Conservation (phyloP, 2,329 filamentous ascomycete genomes). For the Pseudogymnoascus sp. region DNA sequence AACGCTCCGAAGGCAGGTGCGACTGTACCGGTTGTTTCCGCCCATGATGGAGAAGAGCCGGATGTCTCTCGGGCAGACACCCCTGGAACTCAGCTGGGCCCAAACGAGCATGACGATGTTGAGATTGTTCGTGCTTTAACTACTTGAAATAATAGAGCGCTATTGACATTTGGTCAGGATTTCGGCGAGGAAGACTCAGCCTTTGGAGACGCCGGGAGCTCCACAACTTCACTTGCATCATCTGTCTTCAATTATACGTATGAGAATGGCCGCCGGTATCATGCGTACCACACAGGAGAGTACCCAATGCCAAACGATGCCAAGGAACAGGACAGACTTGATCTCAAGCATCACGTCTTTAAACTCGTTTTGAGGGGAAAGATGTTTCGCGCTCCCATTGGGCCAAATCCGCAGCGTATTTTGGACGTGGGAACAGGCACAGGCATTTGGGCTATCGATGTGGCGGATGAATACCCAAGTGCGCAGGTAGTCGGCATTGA, state of each 20-base stretch:
- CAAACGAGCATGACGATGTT: slow-evolving; percentile 2
- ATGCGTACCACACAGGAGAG: slow-evolving; percentile 32
- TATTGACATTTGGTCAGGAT: neutral
- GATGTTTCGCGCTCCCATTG: slow-evolving; percentile 22
- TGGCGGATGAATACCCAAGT: slow-evolving; percentile 19
- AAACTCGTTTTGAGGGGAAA: slow-evolving; percentile 20
- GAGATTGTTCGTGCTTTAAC: neutral
- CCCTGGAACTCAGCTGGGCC: neutral
- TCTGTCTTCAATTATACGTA: slow-evolving; percentile 18
- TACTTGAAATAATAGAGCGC: neutral
- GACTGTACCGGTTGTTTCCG: neutral
- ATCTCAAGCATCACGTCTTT: slow-evolving; percentile 23
- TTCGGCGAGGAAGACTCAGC: slow-evolving; percentile 9
- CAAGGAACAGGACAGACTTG: slow-evolving; percentile 24
- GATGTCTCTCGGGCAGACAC: neutral
- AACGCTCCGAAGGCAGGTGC: neutral
- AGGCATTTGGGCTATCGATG: slow-evolving; percentile 32
- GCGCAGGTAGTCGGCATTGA: slow-evolving; percentile 21
- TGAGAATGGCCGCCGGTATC: slow-evolving; percentile 21
- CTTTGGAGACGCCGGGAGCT: neutral
- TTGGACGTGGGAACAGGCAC: neutral
- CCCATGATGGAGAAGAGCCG: neutral
- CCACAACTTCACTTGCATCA: slow-evolving; percentile 14
- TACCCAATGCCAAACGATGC: slow-evolving; percentile 22
- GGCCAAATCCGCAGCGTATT: slow-evolving; percentile 19